phyloP scores from a whole-genome alignment of 305 asterid genomes.

The Ruellia speciosa region DNA sequence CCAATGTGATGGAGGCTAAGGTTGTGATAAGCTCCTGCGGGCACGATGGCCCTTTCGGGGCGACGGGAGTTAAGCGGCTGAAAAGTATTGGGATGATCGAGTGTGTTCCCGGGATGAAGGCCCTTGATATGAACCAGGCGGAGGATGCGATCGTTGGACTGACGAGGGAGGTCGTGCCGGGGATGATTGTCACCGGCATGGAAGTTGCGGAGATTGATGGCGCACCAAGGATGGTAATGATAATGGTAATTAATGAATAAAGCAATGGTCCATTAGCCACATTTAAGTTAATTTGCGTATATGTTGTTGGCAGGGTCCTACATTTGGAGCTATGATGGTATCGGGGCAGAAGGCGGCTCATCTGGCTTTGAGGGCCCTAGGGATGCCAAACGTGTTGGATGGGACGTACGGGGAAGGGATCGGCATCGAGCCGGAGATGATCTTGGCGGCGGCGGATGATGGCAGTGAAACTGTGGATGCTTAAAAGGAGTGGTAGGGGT shows the following conservation, averaged over 20 bases:
- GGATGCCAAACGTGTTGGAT: constrained; percentile 37
- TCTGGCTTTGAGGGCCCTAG: constrained; percentile 34
- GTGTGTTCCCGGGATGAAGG: constrained; percentile 69
- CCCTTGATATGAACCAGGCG: constrained; percentile 67
- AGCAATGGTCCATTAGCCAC: background rate
- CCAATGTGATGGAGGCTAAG: constrained; percentile 69
- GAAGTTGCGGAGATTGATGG: constrained; percentile 82
- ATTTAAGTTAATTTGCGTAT: background rate
- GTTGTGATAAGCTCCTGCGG: constrained; percentile 76
- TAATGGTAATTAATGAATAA: too few species aligned
- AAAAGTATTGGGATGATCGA: constrained; percentile 75
- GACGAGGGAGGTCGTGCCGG: constrained; percentile 67
- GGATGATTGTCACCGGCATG: constrained; percentile 85
- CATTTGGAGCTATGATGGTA: constrained; percentile 55
- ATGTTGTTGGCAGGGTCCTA: constrained; percentile 31
- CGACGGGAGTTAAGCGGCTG: constrained; percentile 70
- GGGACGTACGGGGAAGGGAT: constrained; percentile 23
- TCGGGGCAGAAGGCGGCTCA: constrained; percentile 58
- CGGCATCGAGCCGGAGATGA: constrained; percentile 7
- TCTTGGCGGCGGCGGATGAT: background rate
- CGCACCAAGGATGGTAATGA: constrained; percentile 63
- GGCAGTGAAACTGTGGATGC: background rate
- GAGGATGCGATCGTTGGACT: constrained; percentile 70
- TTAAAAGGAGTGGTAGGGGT: background rate
- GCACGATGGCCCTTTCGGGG: constrained; percentile 76